A percentile compares a stretch with the other conserved stretches of the same genome.
Conservation (phyloP, 805 yeast species). For the Candida railenensis region DNA sequence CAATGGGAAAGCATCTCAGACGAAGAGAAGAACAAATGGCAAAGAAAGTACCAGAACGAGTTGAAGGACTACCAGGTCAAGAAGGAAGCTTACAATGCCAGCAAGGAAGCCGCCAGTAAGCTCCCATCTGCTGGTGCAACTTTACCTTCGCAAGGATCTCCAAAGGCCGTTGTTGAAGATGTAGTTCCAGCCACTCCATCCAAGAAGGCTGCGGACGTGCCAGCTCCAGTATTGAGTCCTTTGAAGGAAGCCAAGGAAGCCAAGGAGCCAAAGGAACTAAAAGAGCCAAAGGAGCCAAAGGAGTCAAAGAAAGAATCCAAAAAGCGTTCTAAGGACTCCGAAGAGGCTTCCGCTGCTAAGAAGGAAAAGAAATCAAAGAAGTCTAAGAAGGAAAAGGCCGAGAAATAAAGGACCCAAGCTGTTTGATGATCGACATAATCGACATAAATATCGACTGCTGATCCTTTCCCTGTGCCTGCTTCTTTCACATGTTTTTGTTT, state of each 20-base stretch:
- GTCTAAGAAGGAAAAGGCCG: conserved; percentile 6
- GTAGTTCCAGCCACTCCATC: conserved; percentile 10
- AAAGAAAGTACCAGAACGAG: conserved; percentile 52
- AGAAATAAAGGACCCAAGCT: background rate
- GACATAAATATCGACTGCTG: no score
- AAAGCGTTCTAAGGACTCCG: conserved; percentile 5
- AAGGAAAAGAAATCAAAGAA: conserved; percentile 14
- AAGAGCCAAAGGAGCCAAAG: conserved; percentile 54
- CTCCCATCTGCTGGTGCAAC: conserved; percentile 12
- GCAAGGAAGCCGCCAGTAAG: conserved; percentile 16
- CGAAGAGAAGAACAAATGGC: conserved; percentile 70
- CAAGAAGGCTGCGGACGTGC: conserved; percentile 12
- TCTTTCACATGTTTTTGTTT: background rate
- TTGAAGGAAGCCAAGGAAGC: background rate
- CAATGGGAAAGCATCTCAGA: conserved; percentile 75
- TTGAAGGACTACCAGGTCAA: conserved; percentile 34
- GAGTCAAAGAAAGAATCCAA: conserved; percentile 30
- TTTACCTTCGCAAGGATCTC: conserved; percentile 13
- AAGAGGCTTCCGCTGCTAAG: conserved; percentile 9
- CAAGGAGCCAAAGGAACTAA: conserved; percentile 22
- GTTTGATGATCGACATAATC: no score
- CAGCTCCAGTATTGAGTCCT: conserved; percentile 2
- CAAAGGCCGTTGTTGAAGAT: conserved; percentile 26
- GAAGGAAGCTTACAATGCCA: conserved; percentile 34
- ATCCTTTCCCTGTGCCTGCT: background rate